Evolutionary conservation across 1,284 basidiomycete species (phyloP).

Genomic region (Cutaneotrichosporon spelunceum): DNA sequence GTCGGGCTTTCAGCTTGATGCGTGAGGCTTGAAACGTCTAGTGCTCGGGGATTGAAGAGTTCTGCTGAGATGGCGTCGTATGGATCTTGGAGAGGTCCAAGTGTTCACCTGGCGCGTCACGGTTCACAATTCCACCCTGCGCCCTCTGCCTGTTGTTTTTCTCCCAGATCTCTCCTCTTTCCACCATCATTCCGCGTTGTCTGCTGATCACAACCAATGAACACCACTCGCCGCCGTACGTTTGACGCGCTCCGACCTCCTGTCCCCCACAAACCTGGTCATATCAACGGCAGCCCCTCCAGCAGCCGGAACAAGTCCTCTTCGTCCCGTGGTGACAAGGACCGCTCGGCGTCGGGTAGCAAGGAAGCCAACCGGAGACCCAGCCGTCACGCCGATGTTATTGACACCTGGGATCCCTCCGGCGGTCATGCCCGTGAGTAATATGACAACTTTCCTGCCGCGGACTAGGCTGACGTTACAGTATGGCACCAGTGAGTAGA

Average conservation of each 20-base stretch:
- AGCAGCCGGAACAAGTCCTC: conserved; percentile 14
- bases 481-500: conserved; percentile 51
- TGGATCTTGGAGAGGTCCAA: not conserved
- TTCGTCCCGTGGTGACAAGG: conserved; percentile 1
- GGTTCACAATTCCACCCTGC: not conserved
- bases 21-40: not conserved
- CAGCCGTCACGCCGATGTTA: conserved; percentile 49
- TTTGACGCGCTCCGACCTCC: conserved; percentile 1
- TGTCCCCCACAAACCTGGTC: not conserved
- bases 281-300: not conserved
- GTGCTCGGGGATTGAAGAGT: not conserved
- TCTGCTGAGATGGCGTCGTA: not conserved
- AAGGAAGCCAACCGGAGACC: conserved; percentile 44
- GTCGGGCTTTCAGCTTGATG: not conserved
- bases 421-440: conserved; percentile 49
- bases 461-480: conserved; percentile 20
- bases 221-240: not conserved
- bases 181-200: not conserved
- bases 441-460: too few relatives aligned
- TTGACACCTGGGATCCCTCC: conserved; percentile 52
- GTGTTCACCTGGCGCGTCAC: not conserved
- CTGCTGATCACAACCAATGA: conserved; percentile 6
- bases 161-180: not conserved
- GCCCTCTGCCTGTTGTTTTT: not conserved
- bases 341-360: not conserved